Conservation (phyloP, 306 rosid species). For the Pyrus pyrifolia region DNA sequence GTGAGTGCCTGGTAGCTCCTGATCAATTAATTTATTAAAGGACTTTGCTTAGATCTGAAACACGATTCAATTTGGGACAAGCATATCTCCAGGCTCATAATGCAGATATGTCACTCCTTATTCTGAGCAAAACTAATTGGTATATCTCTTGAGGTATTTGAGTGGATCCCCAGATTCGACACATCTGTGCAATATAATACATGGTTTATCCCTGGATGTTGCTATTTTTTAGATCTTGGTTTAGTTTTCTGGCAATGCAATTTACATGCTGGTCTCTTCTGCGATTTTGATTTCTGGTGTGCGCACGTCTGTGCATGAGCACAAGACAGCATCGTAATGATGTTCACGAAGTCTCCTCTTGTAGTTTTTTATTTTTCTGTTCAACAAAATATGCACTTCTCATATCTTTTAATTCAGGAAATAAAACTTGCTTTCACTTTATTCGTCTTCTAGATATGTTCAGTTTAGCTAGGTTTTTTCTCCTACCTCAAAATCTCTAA, state of each 20-base stretch:
- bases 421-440: not conserved
- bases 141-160: not conserved
- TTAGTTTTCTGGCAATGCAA: not conserved
- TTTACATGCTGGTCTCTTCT: not conserved
- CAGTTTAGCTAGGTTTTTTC: not conserved
- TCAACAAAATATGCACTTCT: not conserved
- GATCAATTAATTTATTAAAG: not conserved
- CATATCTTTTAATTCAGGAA: not conserved
- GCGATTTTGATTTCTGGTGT: not conserved
- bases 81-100: not conserved
- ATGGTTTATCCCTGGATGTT: not conserved
- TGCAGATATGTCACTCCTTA: not conserved
- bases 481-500: not conserved
- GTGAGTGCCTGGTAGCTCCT: not conserved
- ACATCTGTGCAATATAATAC: not conserved
- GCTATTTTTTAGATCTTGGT: not conserved
- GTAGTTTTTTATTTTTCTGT: not conserved
- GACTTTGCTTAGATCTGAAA: not conserved
- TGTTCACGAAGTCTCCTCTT: not conserved
- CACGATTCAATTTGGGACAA: not conserved
- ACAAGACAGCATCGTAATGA: not conserved
- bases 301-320: not conserved
- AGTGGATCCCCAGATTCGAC: not conserved
- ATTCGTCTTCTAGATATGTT: slow-evolving; percentile 1
- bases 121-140: not conserved